Base-by-base conservation (phyloP, 2,329 filamentous ascomycete species). In the Fusarium albosuccineum region DNA sequence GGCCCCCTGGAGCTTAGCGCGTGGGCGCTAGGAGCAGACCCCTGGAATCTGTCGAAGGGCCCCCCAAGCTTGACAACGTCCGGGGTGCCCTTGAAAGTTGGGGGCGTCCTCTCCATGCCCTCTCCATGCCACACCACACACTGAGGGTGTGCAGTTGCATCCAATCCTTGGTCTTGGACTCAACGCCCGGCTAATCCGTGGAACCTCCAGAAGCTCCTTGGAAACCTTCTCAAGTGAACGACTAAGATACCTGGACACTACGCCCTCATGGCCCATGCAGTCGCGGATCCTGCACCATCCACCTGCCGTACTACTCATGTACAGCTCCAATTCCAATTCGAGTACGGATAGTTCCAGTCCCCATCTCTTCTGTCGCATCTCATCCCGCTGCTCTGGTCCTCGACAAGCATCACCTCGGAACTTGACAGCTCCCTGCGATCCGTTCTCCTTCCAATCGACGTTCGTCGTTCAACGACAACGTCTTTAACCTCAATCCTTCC, bases 401-500 rank as follows among this genome's bases (percentile, higher is more conserved):
- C 53, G 57, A 59, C 68, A 67, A 64, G 68, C 68, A 71, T 71
- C 46, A 71, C 60, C 68, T 66, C 51, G 42, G 64, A 30, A 62
- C 46, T n/a, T 30, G 33, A 57, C 22, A 44, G 42, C 53, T 42
- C 50, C 46, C 27, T 54, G 37, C 26, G 45, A 58, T 62, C 56
- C 64, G 29, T 53, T 37, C n/a, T 33, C 42, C 26, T 53, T 57
- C 52, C 52, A 66, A 54, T 52, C 33, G 45, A 65, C 52, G 50
- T 51, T 42, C 33, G 42, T 30, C 45, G 46, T 7, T 34, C 57
- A n/a, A 27, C 53, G 22, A 22, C 22, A 22, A 22, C 3, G 22
- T 40, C 30, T 16, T 26, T 42, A 36, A 54, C 46, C 62, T 41
- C 41, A 48, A 48, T 58, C 50, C 48, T 64, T 67, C 26, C 9